Evolutionary conservation across 176 grass and related monocot species (phyloP).

Genomic region (Phragmites australis): DNA sequence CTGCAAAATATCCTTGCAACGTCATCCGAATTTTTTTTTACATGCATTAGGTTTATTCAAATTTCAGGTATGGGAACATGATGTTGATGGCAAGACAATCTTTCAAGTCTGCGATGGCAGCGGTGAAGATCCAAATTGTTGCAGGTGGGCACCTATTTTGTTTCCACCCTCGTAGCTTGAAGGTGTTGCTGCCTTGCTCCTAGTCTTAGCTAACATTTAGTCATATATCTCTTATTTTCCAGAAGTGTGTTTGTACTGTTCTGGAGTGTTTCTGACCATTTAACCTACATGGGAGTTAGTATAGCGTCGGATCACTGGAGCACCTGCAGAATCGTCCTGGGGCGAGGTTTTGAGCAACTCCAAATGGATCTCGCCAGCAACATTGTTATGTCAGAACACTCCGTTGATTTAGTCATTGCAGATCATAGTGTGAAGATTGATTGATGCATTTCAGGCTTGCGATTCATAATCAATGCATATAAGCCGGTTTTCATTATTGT

Average conservation of each 20-base stretch:
- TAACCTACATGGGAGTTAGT: conserved; percentile 43
- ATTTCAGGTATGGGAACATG: conserved; percentile 49
- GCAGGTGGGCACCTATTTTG: conserved; percentile 27
- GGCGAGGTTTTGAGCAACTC: neutral
- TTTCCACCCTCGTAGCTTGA: neutral
- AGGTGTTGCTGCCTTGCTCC: neutral
- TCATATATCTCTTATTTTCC: neutral
- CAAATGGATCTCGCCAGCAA: neutral
- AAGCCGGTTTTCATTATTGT: neutral
- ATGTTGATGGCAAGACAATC: conserved; percentile 33
- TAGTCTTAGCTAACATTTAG: neutral
- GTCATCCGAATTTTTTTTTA: neutral
- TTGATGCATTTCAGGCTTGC: neutral
- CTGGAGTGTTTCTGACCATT: conserved; percentile 40
- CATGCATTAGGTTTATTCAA: neutral
- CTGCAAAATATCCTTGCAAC: neutral
- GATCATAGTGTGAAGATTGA: conserved; percentile 8
- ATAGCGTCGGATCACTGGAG: conserved; percentile 48
- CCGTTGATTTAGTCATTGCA: neutral
- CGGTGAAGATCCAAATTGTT: conserved; percentile 51
- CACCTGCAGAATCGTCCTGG: conserved; percentile 50
- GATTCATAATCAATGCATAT: neutral
- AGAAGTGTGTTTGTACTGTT: conserved; percentile 44
- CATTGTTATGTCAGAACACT: neutral
- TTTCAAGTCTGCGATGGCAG: conserved; percentile 46